These are phyloP conservation scores for Calonectria henricotiae DNA, from an alignment of 2,329 filamentous ascomycete genomes.

Conservation along the genomic window DNA sequence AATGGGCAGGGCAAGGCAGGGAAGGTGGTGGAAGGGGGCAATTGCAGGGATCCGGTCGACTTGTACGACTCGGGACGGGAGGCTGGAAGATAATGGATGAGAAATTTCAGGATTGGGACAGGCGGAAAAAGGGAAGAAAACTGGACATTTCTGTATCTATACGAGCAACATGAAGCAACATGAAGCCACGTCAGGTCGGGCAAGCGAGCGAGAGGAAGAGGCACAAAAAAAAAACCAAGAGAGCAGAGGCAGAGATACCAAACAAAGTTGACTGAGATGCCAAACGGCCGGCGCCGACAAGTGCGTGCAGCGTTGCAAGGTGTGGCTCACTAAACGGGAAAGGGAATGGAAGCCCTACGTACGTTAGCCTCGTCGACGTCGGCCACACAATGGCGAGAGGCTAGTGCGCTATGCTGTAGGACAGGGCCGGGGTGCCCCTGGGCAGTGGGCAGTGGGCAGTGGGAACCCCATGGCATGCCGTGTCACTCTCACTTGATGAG, in stretches of 20 bases:
- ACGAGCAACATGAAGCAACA: neutral
- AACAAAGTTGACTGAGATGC: slow-evolving; percentile 22
- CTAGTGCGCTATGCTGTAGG: slow-evolving; percentile 17
- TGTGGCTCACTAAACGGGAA: slow-evolving; percentile 34
- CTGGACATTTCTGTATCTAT: slow-evolving; percentile 29
- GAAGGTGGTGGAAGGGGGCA: slow-evolving; percentile 30
- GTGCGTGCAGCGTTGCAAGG: slow-evolving; percentile 20
- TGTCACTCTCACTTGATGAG: slow-evolving; percentile 22
- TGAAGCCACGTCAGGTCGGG: neutral
- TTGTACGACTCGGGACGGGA: slow-evolving; percentile 19
- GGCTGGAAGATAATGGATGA: slow-evolving; percentile 7
- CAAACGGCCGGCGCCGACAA: slow-evolving; percentile 22
- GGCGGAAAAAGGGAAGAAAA: neutral
- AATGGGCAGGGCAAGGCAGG: slow-evolving; percentile 32
- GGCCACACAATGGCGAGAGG: slow-evolving; percentile 29
- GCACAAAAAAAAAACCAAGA: neutral
- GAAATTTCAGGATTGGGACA: neutral
- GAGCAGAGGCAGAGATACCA: slow-evolving; percentile 30
- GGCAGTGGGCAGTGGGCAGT: slow-evolving; percentile 3
- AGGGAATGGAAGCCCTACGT: slow-evolving; percentile 33
- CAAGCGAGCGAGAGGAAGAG: slow-evolving; percentile 4
- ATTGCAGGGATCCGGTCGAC: slow-evolving; percentile 28
- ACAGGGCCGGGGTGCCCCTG: slow-evolving; percentile 27
- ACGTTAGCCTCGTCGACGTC: slow-evolving; percentile 37
- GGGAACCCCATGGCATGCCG: slow-evolving; percentile 21